These are phyloP conservation scores for Parietichytrium sp. DNA, from an alignment of 108 stramenopile genomes.

Conservation along the genomic window DNA sequence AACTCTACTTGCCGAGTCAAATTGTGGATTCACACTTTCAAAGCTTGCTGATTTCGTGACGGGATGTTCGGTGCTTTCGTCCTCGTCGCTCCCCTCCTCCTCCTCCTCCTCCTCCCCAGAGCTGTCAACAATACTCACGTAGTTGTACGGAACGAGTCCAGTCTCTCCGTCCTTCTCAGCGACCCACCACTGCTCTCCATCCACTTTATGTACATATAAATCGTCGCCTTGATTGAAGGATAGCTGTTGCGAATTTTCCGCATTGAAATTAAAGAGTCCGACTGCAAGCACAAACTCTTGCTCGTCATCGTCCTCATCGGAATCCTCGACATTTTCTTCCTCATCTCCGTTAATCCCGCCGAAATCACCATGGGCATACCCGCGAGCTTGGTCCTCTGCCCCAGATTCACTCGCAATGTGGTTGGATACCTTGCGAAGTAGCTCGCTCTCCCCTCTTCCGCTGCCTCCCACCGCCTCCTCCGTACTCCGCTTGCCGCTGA, in stretches of 20 bases:
- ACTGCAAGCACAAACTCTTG: conserved; percentile 2
- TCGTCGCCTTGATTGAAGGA: conserved; percentile 10
- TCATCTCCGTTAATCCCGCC: not conserved
- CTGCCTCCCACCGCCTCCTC: too few species aligned
- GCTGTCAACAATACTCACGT: not conserved
- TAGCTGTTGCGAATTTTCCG: conserved; percentile 1
- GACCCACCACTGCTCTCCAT: conserved; percentile 9
- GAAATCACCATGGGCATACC: too few species aligned
- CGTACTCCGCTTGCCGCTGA: not conserved
- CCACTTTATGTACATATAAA: not conserved
- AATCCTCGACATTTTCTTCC: not conserved
- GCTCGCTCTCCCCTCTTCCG: too few species aligned
- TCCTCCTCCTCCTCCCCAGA: conserved; percentile 26
- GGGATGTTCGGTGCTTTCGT: not conserved
- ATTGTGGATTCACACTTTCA: not conserved
- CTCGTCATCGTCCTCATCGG: not conserved
- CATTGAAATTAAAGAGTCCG: not conserved
- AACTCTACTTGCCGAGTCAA: too few species aligned
- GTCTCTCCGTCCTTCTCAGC: conserved; percentile 21
- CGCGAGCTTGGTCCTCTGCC: not conserved
- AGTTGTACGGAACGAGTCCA: conserved; percentile 17
- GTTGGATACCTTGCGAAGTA: too few species aligned
- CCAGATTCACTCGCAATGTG: not conserved
- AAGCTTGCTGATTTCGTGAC: not conserved
- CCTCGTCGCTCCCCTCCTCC: not conserved